Evolutionary conservation across 202 grass and related monocot species (phyloP).

Genomic region (Zoysia matrella): DNA sequence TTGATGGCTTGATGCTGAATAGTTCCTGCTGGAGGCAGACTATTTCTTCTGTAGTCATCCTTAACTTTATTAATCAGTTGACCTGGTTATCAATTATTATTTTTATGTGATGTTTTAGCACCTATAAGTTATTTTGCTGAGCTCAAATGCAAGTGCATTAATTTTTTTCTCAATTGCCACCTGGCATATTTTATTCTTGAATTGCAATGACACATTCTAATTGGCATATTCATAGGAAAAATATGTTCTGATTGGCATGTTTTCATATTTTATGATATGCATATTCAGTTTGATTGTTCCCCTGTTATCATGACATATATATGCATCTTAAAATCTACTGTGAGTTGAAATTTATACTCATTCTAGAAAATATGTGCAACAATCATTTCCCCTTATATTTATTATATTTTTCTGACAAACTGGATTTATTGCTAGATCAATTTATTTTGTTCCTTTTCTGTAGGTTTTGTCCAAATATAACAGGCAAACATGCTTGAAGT

Average conservation of each 20-base stretch:
- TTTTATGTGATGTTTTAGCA: conserved; percentile 11
- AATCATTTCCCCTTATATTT: conserved; percentile 16
- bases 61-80: neutral
- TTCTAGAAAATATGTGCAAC: neutral
- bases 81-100: conserved; percentile 14
- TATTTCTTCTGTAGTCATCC: conserved; percentile 26
- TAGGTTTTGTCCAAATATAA: conserved; percentile 85
- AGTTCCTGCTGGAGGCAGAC: conserved; percentile 8
- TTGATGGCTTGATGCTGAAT: conserved; percentile 29
- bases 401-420: conserved; percentile 38
- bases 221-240: neutral
- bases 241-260: conserved; percentile 8
- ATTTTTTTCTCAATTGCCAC: neutral
- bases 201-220: conserved; percentile 27
- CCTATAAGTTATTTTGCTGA: conserved; percentile 22
- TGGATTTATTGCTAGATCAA: conserved; percentile 23
- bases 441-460: conserved; percentile 9
- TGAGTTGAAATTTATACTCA: neutral
- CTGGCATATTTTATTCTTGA: conserved; percentile 17
- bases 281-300: neutral
- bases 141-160: conserved; percentile 35
- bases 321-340: conserved; percentile 32
- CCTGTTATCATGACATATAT: neutral
- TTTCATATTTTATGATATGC: conserved; percentile 3
- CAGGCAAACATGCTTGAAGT: conserved; percentile 82